phyloP scores from a whole-genome alignment of 331 rosid species.

The Rosa hybrid region DNA sequence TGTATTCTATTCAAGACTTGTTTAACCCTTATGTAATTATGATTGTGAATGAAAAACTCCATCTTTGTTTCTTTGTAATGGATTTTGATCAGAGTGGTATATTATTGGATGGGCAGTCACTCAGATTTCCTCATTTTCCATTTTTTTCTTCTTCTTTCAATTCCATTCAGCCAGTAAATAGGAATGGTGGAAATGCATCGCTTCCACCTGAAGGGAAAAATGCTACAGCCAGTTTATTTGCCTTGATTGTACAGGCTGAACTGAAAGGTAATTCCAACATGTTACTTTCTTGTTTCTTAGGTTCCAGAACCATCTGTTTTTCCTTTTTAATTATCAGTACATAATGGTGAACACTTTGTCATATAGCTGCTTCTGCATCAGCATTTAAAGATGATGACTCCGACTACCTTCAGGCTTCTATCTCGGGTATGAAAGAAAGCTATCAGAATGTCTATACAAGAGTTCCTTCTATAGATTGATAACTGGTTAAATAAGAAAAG shows the following conservation, averaged over 20 bases:
- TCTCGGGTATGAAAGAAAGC: slow-evolving; percentile 63
- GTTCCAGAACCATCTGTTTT: slow-evolving; percentile 28
- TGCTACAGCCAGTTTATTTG: slow-evolving; percentile 77
- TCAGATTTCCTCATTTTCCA: background rate
- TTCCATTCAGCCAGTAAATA: slow-evolving; percentile 68
- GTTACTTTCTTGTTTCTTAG: slow-evolving; percentile 20
- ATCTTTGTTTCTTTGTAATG: background rate
- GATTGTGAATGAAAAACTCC: background rate
- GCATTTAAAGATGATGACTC: slow-evolving; percentile 75
- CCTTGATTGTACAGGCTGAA: slow-evolving; percentile 82
- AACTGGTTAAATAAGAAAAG: background rate
- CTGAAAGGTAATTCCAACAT: slow-evolving; percentile 59
- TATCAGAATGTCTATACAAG: slow-evolving; percentile 15
- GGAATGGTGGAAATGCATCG: slow-evolving; percentile 45
- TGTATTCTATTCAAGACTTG: background rate
- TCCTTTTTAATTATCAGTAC: slow-evolving; percentile 14
- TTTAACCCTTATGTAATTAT: background rate
- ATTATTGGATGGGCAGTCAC: background rate
- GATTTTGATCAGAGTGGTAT: slow-evolving; percentile 5
- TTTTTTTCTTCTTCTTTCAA: background rate
- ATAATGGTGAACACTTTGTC: slow-evolving; percentile 24
- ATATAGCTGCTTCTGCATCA: slow-evolving; percentile 78
- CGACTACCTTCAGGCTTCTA: slow-evolving; percentile 78
- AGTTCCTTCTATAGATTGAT: slow-evolving; percentile 10
- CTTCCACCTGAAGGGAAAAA: slow-evolving; percentile 81